These are phyloP conservation scores for Zopfochytrium polystomum DNA, from an alignment of 371 early-diverging fungal species.

Conservation along the genomic window DNA sequence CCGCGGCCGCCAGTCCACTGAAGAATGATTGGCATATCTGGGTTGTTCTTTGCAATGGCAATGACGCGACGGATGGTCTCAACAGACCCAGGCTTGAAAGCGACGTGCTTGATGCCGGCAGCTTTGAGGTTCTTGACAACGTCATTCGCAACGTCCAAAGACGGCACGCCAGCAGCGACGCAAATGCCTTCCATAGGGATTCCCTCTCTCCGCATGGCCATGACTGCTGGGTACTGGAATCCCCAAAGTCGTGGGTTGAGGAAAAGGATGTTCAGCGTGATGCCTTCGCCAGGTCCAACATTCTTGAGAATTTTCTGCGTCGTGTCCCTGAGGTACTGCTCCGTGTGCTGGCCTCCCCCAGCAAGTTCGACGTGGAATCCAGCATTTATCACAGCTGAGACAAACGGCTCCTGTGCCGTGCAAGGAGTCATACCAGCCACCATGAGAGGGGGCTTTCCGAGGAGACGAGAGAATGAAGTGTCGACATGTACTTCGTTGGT, in stretches of 20 bases:
- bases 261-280: slow-evolving; percentile 89
- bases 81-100: slow-evolving; percentile 90
- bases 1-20: slow-evolving; percentile 98
- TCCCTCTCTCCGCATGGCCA: slow-evolving; percentile 86
- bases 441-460: slow-evolving; percentile 88
- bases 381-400: slow-evolving; percentile 85
- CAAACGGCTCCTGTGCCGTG: slow-evolving; percentile 73
- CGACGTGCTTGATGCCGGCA: slow-evolving; percentile 84
- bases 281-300: slow-evolving; percentile 81
- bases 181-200: slow-evolving; percentile 86
- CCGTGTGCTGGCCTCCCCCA: slow-evolving; percentile 94
- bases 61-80: slow-evolving; percentile 84
- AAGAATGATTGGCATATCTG: slow-evolving; percentile 85
- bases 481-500: slow-evolving; percentile 81
- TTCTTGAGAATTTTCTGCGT: slow-evolving; percentile 73
- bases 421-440: slow-evolving; percentile 90
- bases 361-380: slow-evolving; percentile 93
- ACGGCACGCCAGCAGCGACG: slow-evolving; percentile 92
- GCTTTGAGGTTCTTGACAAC: slow-evolving; percentile 70
- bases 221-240: slow-evolving; percentile 89
- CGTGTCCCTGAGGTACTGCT: slow-evolving; percentile 74
- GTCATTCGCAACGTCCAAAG: slow-evolving; percentile 85
- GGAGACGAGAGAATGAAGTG: slow-evolving; percentile 82
- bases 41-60: slow-evolving; percentile 84
- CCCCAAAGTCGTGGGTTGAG: slow-evolving; percentile 94